Percentiles rank a stretch among this genome's conserved stretches.
phyloP scores from a whole-genome alignment of 805 yeast genomes.

The Candida oleophila region DNA sequence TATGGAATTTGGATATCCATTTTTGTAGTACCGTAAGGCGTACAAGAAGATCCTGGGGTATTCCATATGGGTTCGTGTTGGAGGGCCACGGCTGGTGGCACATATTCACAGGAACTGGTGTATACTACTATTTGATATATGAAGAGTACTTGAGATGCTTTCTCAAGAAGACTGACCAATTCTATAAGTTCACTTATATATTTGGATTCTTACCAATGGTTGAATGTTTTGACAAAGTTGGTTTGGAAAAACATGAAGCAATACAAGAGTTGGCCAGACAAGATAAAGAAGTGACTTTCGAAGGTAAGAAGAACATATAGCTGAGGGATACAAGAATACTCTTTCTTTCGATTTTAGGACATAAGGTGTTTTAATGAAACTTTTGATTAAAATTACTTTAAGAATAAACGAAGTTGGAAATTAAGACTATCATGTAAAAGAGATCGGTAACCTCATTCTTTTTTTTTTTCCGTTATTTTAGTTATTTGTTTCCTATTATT shows the following conservation, averaged over 20 bases:
- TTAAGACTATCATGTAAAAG: too few species aligned
- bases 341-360: too few species aligned
- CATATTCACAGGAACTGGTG: constrained; percentile 79
- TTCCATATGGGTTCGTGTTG: constrained; percentile 81
- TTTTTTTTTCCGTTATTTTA: too few species aligned
- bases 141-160: constrained; percentile 72
- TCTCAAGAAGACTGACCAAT: constrained; percentile 54
- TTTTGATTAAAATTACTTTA: too few species aligned
- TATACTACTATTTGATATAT: constrained; percentile 79
- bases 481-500: too few species aligned
- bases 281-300: constrained; percentile 1
- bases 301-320: constrained; percentile 12
- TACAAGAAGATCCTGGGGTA: constrained; percentile 64
- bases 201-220: constrained; percentile 60
- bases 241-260: constrained; percentile 19
- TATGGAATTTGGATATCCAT: constrained; percentile 90
- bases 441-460: too few species aligned
- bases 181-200: constrained; percentile 58
- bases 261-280: constrained; percentile 15
- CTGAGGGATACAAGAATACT: too few species aligned
- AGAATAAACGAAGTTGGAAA: too few species aligned
- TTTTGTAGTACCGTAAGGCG: constrained; percentile 61
- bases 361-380: too few species aligned
- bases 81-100: constrained; percentile 99
- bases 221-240: constrained; percentile 22